Percentiles rank a stretch among this genome's conserved stretches.
phyloP scores from a whole-genome alignment of 306 rosid species.

The Quercus mongolica region DNA sequence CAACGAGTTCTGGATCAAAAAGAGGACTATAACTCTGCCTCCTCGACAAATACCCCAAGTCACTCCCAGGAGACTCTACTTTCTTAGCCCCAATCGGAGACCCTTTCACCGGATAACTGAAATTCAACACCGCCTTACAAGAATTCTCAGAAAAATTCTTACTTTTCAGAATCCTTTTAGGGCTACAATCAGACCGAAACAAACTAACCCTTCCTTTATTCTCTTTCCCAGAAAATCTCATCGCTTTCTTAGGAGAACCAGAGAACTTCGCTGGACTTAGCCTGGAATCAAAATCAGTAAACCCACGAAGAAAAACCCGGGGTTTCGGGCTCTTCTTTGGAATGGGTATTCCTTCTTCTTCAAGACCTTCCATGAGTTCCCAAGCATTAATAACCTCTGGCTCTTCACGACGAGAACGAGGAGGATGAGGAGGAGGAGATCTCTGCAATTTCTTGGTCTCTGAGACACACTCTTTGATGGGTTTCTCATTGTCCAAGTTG shows the following conservation, averaged over 20 bases:
- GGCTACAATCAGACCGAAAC: conserved; percentile 60
- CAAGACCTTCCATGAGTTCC: conserved; percentile 98
- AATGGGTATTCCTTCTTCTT: conserved; percentile 73
- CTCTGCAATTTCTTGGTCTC: conserved; percentile 24
- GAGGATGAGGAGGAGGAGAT: conserved; percentile 21
- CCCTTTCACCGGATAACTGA: conserved; percentile 43
- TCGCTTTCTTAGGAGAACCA: conserved; percentile 64
- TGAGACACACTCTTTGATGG: conserved; percentile 21
- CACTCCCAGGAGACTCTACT: conserved; percentile 52
- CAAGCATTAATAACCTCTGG: conserved; percentile 79
- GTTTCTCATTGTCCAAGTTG: conserved; percentile 45
- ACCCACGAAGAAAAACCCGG: conserved; percentile 59
- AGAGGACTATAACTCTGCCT: conserved; percentile 55
- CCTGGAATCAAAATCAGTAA: conserved; percentile 42
- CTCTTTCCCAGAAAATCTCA: conserved; percentile 62
- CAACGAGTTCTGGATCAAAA: conserved; percentile 81
- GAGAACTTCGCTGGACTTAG: conserved; percentile 66
- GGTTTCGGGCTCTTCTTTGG: conserved; percentile 75
- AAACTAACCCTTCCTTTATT: conserved; percentile 41
- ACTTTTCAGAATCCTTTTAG: conserved; percentile 41
- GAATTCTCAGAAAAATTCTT: conserved; percentile 34
- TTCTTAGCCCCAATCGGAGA: conserved; percentile 42
- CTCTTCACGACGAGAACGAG: conserved; percentile 15
- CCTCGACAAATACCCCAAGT: conserved; percentile 15
- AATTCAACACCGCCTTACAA: conserved; percentile 35